Evolutionary conservation across 768 basidiomycete species (phyloP), one percentile per base, ranked within the genome.

Genomic region (Clathrus columnatus): DNA sequence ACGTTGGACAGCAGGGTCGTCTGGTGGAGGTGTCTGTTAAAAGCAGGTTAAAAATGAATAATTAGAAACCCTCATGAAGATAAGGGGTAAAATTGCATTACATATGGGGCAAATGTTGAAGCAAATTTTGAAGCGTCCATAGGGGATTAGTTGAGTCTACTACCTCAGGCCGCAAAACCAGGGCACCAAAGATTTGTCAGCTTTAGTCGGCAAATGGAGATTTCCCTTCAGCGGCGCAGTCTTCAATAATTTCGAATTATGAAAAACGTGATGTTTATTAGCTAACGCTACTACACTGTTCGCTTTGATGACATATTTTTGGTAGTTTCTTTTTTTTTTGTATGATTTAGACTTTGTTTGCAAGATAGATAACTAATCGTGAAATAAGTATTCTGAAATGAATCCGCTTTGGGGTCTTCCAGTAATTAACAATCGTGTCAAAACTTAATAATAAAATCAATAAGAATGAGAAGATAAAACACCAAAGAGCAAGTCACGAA

Each of bases 61-160:
- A 11, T 26, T 20, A 27, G 29, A 51, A 4, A 8, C 18, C 6
- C 11, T 11, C 30, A 10, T 46, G 29, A 30, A 32, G 11, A 42
- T 14, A 32, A 14, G 29, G 26, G 1, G 61, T n/a, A n/a, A n/a
- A n/a, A n/a, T n/a, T n/a, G n/a, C n/a, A 76, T 64, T 65, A 83
- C 81, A 70, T 82, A 83, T 58, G 81, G 80, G 16, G 81, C 77
- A 64, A 83, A 83, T n/a, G 79, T 76, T 21, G 73, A 72, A 47
- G 78, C 76, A 57, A 70, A 74, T 45, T 70, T 75, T 42, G 71
- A 66, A 30, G 67, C 60, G 62, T 65, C 70, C 69, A 73, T 69
- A 50, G 27, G 42, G 10, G 16, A 32, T 32, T 28, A 42, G 36
- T 4, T 5, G 10, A n/a, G 36, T 14, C 36, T 14, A 36, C 14